Evolutionary conservation across 176 grass and related monocot species (phyloP), one percentile per base, ranked within the genome.

Genomic region (Olyra latifolia): DNA sequence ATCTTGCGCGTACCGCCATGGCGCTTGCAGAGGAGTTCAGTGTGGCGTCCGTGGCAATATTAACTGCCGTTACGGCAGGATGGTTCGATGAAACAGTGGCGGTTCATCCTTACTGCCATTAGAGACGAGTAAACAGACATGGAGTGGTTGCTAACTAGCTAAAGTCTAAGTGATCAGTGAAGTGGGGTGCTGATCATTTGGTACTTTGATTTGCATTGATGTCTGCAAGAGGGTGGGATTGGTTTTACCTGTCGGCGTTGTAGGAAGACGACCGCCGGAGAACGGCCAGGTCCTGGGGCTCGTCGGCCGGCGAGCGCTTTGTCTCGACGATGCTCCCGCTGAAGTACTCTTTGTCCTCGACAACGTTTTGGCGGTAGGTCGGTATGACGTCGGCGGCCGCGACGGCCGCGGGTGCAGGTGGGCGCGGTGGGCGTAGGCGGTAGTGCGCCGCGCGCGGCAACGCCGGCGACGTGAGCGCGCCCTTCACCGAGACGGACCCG

Each of bases 291-390:
- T 84, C 77, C 45, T 43, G 81, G 64, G 76, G 73, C 69, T 74
- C 27, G 24, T 86, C 72, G 24, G 6, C 78, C 53, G 68, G 16
- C 35, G 73, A 50, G 39, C 59, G 86, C 42, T 83, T 90, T 17
- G 61, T 85, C 92, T 98, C 95, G 13, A 91, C 65, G 40, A 92
- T 62, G 82, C 92, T 91, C 19, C 89, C 88, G 85, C 88, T 94
- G 71, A 98, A 98, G 88, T 88, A 92, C 35, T 90, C 95, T 74
- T 92, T 89, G 47, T 94, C 92, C 77, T 92, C 87, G 28, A 88
- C 82, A 22, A 66, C 50, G 44, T 90, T 89, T 3, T 54, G 44
- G 66, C 71, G 55, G 56, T 20, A 72, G 40, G 30, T 4, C n/a
- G 66, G 24, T 1, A 32, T 2, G 16, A 72, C 54, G 16, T 80